Conservation (phyloP, 352 stramenopile species). For the Phytophthora citrophthora region DNA sequence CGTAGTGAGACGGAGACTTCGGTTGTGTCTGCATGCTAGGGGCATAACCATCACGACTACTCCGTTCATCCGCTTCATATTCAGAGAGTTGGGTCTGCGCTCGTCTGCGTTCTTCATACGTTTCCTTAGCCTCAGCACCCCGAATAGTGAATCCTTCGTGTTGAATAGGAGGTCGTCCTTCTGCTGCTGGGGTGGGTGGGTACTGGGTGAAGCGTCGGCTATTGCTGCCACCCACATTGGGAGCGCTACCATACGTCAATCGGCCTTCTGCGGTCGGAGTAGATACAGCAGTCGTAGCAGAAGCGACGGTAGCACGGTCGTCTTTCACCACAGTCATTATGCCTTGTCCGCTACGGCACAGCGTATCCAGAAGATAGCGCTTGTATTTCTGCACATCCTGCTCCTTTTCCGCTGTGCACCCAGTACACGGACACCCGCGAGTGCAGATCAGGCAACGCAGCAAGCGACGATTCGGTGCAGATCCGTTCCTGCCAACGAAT, state of each 20-base stretch:
- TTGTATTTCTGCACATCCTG: conserved; percentile 46
- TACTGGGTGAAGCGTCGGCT: conserved; percentile 22
- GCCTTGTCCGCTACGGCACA: conserved; percentile 33
- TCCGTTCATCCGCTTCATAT: conserved; percentile 12
- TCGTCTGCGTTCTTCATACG: conserved; percentile 24
- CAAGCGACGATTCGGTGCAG: conserved; percentile 65
- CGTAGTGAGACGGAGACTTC: conserved; percentile 16
- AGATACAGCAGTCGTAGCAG: not conserved
- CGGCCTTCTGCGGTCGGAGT: not conserved
- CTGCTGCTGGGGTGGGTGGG: conserved; percentile 6
- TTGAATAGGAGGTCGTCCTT: conserved; percentile 11
- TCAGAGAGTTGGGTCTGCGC: conserved; percentile 14
- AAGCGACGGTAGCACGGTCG: not conserved
- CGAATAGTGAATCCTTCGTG: conserved; percentile 14
- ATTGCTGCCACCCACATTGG: conserved; percentile 12
- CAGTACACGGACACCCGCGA: conserved; percentile 62
- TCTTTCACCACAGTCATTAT: conserved; percentile 7
- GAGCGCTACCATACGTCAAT: conserved; percentile 12
- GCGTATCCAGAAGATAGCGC: conserved; percentile 42
- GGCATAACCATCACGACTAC: conserved; percentile 8
- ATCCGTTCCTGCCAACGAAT: conserved; percentile 74
- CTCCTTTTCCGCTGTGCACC: conserved; percentile 45
- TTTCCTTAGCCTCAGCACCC: conserved; percentile 7
- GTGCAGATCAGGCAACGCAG: conserved; percentile 71
- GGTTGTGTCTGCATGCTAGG: conserved; percentile 28